phyloP scores from a whole-genome alignment of 768 basidiomycete genomes.

The Saitozyma sp. region DNA sequence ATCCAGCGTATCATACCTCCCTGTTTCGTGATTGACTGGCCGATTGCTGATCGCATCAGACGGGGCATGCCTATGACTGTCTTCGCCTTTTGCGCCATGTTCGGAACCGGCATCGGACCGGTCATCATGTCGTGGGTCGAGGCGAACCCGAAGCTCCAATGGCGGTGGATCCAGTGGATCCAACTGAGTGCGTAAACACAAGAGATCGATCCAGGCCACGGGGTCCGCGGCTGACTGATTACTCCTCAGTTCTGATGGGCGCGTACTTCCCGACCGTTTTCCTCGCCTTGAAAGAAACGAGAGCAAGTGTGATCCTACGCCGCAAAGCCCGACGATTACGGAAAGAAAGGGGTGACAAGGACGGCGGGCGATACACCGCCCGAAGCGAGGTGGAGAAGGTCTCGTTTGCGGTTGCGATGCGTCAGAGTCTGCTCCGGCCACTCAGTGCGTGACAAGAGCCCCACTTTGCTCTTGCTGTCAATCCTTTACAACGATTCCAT shows the following conservation, averaged over 20 bases:
- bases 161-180: slow-evolving; percentile 86
- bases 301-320: slow-evolving; percentile 67
- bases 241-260: slow-evolving; percentile 58
- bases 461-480: too few species aligned
- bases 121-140: slow-evolving; percentile 64
- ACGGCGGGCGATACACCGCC: slow-evolving; percentile 43
- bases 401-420: slow-evolving; percentile 59
- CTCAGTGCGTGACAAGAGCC: too few species aligned
- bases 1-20: too few species aligned
- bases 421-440: slow-evolving; percentile 69
- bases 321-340: slow-evolving; percentile 65
- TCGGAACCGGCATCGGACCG: slow-evolving; percentile 67
- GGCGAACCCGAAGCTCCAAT: slow-evolving; percentile 61
- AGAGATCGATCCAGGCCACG: not conserved
- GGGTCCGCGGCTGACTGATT: slow-evolving; percentile 11
- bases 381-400: slow-evolving; percentile 41
- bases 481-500: too few species aligned
- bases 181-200: slow-evolving; percentile 56
- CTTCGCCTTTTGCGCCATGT: slow-evolving; percentile 65
- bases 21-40: not conserved
- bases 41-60: slow-evolving; percentile 49
- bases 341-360: slow-evolving; percentile 64
- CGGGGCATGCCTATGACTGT: slow-evolving; percentile 77
- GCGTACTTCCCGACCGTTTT: slow-evolving; percentile 59
- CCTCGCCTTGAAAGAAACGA: slow-evolving; percentile 70